phyloP scores from a whole-genome alignment of 2,329 filamentous ascomycete species.

The Sclerotiophoma versabilis region DNA sequence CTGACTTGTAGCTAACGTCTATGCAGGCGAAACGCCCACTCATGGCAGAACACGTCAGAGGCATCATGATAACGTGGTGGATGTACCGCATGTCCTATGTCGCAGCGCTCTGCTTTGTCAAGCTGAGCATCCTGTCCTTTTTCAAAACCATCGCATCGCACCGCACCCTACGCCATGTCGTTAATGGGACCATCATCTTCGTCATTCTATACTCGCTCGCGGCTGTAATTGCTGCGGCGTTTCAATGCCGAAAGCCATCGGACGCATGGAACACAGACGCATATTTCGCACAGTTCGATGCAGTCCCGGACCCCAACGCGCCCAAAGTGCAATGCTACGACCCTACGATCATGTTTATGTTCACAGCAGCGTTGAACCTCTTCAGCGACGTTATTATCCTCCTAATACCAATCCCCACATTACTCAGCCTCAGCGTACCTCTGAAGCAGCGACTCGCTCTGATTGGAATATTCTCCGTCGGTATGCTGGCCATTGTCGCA shows the following conservation, averaged over 20 bases:
- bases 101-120: conserved; percentile 42
- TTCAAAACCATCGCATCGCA: conserved; percentile 47
- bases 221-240: conserved; percentile 36
- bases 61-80: conserved; percentile 45
- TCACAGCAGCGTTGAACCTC: conserved; percentile 52
- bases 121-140: conserved; percentile 45
- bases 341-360: conserved; percentile 40
- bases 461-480: conserved; percentile 46
- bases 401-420: conserved; percentile 55
- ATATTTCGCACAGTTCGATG: conserved; percentile 44
- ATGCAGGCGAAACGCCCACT: conserved; percentile 38
- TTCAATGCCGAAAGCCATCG: conserved; percentile 44
- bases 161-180: conserved; percentile 37
- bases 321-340: conserved; percentile 40
- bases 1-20: conserved; percentile 14
- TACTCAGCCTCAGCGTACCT: conserved; percentile 57
- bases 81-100: conserved; percentile 44
- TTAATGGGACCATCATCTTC: conserved; percentile 40
- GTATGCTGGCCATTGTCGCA: conserved; percentile 46
- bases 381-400: conserved; percentile 54
- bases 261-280: conserved; percentile 36
- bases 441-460: conserved; percentile 60
- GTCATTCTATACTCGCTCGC: conserved; percentile 42
- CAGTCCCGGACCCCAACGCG: conserved; percentile 25
- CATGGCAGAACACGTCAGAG: conserved; percentile 32